Base-by-base conservation (phyloP, 2,329 filamentous ascomycete genomes). In the Lachnellula cervina region DNA sequence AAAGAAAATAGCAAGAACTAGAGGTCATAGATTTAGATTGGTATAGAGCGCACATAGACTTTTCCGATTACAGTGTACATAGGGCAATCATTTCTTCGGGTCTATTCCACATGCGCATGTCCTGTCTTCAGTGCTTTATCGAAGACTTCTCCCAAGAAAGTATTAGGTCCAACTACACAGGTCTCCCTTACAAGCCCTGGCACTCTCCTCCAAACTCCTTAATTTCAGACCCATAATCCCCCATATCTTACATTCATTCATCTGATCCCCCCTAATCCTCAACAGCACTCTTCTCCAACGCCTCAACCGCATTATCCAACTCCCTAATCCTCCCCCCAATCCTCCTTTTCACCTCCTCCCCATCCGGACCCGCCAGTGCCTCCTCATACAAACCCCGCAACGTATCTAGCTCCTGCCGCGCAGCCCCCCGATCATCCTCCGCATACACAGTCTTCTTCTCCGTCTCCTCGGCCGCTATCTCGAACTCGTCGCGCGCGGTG, bases 401-500 rank as follows among this genome's bases (percentile, higher is more conserved):
- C 42, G 73, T 70, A 51, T 75, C 68, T 49, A 77, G 63, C 5
- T 75, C 75, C 53, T 77, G 74, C 32, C 75, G 72, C 3, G 75
- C 74, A 4, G 74, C 73, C 37, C 71, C 71, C 3, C 76, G 70
- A 59, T 78, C 76, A 0, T 71, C 75, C 11, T 70, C 70, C 1
- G 74, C 76, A 63, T 77, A 78, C 53, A 76, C 73, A 2, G 74
- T 74, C 1, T 71, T 66, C 32, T 66, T 68, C 42, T 76, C 71
- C 1, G 75, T 77, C 58, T 74, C 75, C 53, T 78, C 75, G 0
- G 71, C 71, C 3, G 76, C 76, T 58, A 78, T 77, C 66, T 78
- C 75, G 55, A 77, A 75, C 62, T 78, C 75, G 60, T 78, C 76
- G 56, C 72, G 71, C 3, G 76, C 74, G 0, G 71, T 72, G 54